Percentiles rank a stretch among this genome's conserved stretches.
These are phyloP conservation scores for Aureobasidium sp. DNA, from an alignment of 2,329 filamentous ascomycete species.

Conservation along the genomic window DNA sequence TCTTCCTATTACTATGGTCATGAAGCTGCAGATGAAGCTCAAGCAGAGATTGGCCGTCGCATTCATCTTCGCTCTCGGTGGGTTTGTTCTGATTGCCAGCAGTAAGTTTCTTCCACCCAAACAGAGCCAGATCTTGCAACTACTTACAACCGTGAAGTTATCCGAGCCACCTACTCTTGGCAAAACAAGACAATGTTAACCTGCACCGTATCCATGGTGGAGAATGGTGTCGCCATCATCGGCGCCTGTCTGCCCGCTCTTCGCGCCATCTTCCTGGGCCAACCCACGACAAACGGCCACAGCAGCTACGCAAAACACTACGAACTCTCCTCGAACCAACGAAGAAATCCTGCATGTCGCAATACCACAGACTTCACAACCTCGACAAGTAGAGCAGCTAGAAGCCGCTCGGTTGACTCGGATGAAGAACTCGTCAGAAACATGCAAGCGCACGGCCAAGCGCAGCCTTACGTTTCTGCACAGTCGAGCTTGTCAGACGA, in stretches of 20 bases:
- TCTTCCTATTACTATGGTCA: conserved; percentile 10
- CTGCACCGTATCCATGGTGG: conserved; percentile 7
- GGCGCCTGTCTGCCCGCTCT: conserved; percentile 7
- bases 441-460: conserved; percentile 8
- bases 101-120: not conserved
- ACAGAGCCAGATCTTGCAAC: too few relatives aligned
- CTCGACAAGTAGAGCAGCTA: not conserved
- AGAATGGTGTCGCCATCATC: conserved; percentile 10
- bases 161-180: conserved; percentile 7
- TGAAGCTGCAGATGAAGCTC: conserved; percentile 8
- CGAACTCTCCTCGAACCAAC: conserved; percentile 1
- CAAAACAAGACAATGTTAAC: conserved; percentile 9
- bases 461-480: not conserved
- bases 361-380: not conserved
- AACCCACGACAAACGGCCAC: not conserved
- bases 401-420: not conserved
- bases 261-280: not conserved
- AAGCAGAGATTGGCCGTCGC: not conserved
- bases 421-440: conserved; percentile 6
- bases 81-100: conserved; percentile 6
- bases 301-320: conserved; percentile 8
- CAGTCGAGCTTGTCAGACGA: not conserved
- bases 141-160: not conserved
- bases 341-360: not conserved
- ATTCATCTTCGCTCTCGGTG: conserved; percentile 2